phyloP scores from a whole-genome alignment of 2,329 filamentous ascomycete genomes.

The Colletotrichum noveboracense region DNA sequence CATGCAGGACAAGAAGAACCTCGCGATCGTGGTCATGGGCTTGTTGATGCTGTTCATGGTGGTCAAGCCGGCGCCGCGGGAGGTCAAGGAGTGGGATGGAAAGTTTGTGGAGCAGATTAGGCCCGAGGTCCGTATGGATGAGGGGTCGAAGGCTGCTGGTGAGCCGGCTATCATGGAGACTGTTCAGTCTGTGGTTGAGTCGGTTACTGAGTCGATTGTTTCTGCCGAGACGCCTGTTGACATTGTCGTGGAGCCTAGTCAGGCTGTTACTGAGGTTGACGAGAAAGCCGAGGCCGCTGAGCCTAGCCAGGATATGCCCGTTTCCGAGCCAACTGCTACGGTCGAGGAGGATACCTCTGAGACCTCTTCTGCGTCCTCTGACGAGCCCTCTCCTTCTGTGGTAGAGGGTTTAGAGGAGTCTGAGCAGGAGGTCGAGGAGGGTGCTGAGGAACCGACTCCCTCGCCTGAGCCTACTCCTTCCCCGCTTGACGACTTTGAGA shows the following conservation, averaged over 20 bases:
- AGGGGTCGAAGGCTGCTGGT: not conserved
- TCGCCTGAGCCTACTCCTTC: not conserved
- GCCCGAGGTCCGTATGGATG: not conserved
- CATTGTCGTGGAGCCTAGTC: not conserved
- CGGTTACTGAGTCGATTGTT: not conserved
- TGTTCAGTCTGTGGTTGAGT: not conserved
- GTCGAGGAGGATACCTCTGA: not conserved
- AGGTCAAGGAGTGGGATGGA: slow-evolving; percentile 29
- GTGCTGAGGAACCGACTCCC: not conserved
- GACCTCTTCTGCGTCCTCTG: not conserved
- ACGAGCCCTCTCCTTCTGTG: not conserved
- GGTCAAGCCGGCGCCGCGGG: slow-evolving; percentile 25
- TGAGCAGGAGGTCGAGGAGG: not conserved
- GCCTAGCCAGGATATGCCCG: not conserved
- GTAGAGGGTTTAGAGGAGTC: not conserved
- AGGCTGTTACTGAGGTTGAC: not conserved
- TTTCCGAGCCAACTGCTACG: not conserved
- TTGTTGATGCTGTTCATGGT: slow-evolving; percentile 59
- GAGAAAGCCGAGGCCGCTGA: not conserved
- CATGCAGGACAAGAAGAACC: slow-evolving; percentile 63
- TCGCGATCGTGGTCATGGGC: slow-evolving; percentile 60
- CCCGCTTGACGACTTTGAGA: not conserved
- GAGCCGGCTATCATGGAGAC: not conserved
- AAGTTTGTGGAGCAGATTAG: slow-evolving; percentile 23
- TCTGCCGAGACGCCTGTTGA: not conserved